A percentile compares a stretch with the other conserved stretches of the same genome.
These are phyloP conservation scores for Zygotorulaspora mrakii DNA, from an alignment of 1,139 yeast genomes.

Conservation along the genomic window DNA sequence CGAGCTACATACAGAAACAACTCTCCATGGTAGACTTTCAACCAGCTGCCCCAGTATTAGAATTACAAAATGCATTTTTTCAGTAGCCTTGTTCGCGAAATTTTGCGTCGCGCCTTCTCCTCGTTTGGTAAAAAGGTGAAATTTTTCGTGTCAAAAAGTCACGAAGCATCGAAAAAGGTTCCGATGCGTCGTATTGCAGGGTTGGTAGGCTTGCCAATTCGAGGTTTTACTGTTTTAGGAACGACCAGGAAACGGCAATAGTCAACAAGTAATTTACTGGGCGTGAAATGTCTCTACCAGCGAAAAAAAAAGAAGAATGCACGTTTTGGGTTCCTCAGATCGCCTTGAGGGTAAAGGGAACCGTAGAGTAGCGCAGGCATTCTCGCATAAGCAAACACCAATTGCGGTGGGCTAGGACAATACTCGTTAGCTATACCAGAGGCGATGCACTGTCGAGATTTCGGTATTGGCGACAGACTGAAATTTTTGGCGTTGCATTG, in stretches of 20 bases:
- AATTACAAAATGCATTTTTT: too few relatives aligned
- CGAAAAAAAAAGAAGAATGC: neutral
- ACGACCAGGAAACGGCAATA: constrained; percentile 3
- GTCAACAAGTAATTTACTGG: constrained; percentile 1
- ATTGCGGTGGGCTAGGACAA: constrained; percentile 2
- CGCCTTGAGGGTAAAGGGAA: constrained; percentile 5
- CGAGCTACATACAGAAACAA: neutral
- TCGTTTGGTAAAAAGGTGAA: constrained; percentile 9
- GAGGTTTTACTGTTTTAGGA: constrained; percentile 14
- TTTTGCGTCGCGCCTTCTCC: constrained; percentile 7
- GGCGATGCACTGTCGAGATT: neutral
- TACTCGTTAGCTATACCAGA: neutral
- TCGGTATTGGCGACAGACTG: constrained; percentile 1
- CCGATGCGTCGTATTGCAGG: constrained; percentile 1
- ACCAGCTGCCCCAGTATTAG: constrained; percentile 1
- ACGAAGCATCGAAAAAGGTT: too few relatives aligned
- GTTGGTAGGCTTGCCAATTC: constrained; percentile 1
- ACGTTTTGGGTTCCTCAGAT: too few relatives aligned
- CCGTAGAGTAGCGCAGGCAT: constrained; percentile 6
- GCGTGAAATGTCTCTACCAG: neutral
- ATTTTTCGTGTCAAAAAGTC: constrained; percentile 11
- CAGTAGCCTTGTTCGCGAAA: too few relatives aligned
- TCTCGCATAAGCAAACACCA: constrained; percentile 1
- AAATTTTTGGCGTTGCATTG: constrained; percentile 6
- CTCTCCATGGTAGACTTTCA: neutral